phyloP scores from a whole-genome alignment of 176 grass and related monocot genomes.

The Oryza meyeriana region DNA sequence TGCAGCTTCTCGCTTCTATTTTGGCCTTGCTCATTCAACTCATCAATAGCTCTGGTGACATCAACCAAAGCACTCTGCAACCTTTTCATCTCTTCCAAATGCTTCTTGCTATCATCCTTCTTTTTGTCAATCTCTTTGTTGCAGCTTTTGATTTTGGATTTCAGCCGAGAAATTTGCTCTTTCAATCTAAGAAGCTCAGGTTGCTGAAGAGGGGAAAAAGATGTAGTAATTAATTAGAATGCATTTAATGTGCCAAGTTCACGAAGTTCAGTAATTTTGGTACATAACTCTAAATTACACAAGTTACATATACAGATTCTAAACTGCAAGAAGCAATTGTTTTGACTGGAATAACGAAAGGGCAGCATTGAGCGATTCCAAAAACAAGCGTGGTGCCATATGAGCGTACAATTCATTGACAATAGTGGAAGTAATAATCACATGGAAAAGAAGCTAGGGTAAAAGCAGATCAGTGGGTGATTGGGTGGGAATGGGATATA shows the following conservation, averaged over 20 bases:
- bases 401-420: constrained; percentile 1
- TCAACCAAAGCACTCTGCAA: constrained; percentile 74
- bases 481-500: no score
- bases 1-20: constrained; percentile 73
- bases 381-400: not conserved
- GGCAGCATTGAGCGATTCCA: not conserved
- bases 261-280: no score
- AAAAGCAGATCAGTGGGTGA: not conserved
- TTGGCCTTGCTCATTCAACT: constrained; percentile 70
- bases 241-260: not conserved
- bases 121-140: constrained; percentile 92
- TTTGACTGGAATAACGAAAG: not conserved
- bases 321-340: not conserved
- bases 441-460: not conserved
- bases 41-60: constrained; percentile 56
- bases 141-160: constrained; percentile 98
- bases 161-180: constrained; percentile 91
- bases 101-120: constrained; percentile 88
- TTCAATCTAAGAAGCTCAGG: constrained; percentile 91
- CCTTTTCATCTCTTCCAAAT: constrained; percentile 66
- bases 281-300: no score
- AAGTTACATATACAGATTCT: no score
- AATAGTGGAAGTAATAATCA: not conserved
- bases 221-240: constrained; percentile 18
- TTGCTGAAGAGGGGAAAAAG: constrained; percentile 59